phyloP scores from a whole-genome alignment of 73 alveolate genomes.

The Symbiodinium pilosum region DNA sequence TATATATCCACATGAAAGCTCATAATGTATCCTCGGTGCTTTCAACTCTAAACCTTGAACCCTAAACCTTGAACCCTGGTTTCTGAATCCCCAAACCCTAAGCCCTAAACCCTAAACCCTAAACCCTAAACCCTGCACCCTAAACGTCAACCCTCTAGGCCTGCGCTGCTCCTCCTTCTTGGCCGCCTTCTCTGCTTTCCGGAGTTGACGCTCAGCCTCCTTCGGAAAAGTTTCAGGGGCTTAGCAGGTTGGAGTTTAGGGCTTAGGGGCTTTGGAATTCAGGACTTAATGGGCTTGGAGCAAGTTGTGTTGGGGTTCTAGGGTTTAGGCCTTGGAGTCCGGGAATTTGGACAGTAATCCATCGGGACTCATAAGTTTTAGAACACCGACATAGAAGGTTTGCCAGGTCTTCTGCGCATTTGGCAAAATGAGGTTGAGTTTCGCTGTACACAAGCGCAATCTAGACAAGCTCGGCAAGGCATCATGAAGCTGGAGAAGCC shows the following conservation, averaged over 20 bases:
- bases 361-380: too few relatives aligned
- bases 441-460: too few relatives aligned
- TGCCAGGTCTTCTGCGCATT: too few relatives aligned
- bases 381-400: too few relatives aligned
- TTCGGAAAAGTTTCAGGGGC: background rate
- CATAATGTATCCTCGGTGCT: too few relatives aligned
- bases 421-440: too few relatives aligned
- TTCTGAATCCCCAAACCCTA: background rate
- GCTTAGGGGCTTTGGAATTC: background rate
- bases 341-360: too few relatives aligned
- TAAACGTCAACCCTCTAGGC: background rate
- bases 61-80: background rate
- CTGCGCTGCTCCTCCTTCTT: constrained; percentile 54
- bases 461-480: too few relatives aligned
- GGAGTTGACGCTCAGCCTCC: constrained; percentile 84
- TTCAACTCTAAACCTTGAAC: background rate
- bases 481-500: too few relatives aligned
- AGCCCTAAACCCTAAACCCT: background rate
- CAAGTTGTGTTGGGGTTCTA: background rate
- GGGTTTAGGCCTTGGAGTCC: background rate
- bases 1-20: too few relatives aligned
- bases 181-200: constrained; percentile 70
- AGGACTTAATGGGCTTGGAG: background rate
- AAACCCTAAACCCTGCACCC: background rate
- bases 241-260: background rate